A percentile compares a stretch with the other conserved stretches of the same genome.
Conservation (phyloP, 1,139 yeast genomes). For the Yamadazyma trypodendri region DNA sequence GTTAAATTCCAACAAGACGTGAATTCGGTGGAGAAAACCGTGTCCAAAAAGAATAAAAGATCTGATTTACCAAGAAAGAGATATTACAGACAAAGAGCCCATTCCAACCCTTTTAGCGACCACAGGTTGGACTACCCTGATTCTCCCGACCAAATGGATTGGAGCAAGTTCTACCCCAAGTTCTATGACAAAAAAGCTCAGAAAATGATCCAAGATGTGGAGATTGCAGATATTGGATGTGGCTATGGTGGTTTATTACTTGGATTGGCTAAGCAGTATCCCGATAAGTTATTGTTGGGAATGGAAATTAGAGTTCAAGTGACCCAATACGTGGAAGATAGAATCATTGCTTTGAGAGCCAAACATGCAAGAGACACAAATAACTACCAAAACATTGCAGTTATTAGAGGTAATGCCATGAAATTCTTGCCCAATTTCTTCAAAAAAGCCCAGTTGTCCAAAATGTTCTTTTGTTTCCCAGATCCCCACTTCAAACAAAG, state of each 20-base stretch:
- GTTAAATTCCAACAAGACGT: slow-evolving; percentile 24
- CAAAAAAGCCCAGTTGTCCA: slow-evolving; percentile 71
- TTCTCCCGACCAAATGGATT: slow-evolving; percentile 80
- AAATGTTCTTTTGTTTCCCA: slow-evolving; percentile 97
- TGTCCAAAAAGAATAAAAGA: slow-evolving; percentile 4
- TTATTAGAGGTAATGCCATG: slow-evolving; percentile 95
- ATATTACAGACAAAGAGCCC: slow-evolving; percentile 95
- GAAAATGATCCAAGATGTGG: slow-evolving; percentile 57
- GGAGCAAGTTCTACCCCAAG: slow-evolving; percentile 75
- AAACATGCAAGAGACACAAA: slow-evolving; percentile 27
- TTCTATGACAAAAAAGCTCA: slow-evolving; percentile 42
- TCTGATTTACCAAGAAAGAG: slow-evolving; percentile 75
- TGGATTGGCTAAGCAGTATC: slow-evolving; percentile 75
- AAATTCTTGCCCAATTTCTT: slow-evolving; percentile 94
- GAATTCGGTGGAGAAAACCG: neutral
- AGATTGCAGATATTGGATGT: slow-evolving; percentile 95
- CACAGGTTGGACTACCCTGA: slow-evolving; percentile 87
- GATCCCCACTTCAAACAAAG: slow-evolving; percentile 98
- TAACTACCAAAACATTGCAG: slow-evolving; percentile 78
- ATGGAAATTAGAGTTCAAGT: slow-evolving; percentile 99
- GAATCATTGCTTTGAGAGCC: slow-evolving; percentile 83
- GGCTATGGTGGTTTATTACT: slow-evolving; percentile 94
- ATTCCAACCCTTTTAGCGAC: slow-evolving; percentile 95
- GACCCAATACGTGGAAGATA: slow-evolving; percentile 93
- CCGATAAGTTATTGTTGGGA: slow-evolving; percentile 74